Base-by-base conservation (phyloP, 1,284 basidiomycete genomes). In the Takashimella koratensis region DNA sequence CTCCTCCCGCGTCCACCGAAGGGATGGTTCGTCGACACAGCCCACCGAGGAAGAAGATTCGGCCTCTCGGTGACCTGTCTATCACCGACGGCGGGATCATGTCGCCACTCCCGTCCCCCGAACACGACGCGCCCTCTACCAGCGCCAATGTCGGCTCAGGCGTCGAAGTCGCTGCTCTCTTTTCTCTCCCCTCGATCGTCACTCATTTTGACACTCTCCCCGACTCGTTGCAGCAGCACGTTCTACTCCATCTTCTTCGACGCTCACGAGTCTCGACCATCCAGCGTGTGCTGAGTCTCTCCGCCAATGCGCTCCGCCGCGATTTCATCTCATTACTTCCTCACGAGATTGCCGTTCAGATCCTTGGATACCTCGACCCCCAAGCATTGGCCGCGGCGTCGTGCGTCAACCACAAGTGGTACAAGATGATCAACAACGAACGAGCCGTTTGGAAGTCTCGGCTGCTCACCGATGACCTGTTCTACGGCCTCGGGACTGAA, bases 221-320 rank as follows among this genome's bases (percentile, higher is more conserved):
- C 5, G 68, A 75, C 51, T 66, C 72, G 43, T 58, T 76, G 1
- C 73, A 75, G 55, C 74, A 76, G 56, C 75, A 76, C 49, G 66
- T 75, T 49, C 65, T 76, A 40, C 72, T 75, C 67, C 75, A 76
- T 51, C 63, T 75, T 26, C 61, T 76, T 23, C 66, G 75, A 5
- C 65, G 75, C 10, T 66, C 72, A 1, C 61, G 71, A 3, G 71
- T 72, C 60, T 65, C 74, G 6, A 75, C 74, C 11, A 72, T 76
- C 19, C 75, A 76, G 52, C 67, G 71, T 10, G 52, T 75, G 13
- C 62, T 64, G 10, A 56, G 61, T 3, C 76, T 76, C 54, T 63
- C 70, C 12, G 54, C 66, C 16, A 66, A 54, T 4, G 75, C 74
- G 0, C 62, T 75, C 26, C 70, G 70, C 47, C 66, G 74, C 21